Percentiles rank a stretch among this genome's conserved stretches.
These are phyloP conservation scores for Lignosus rhinocerotis DNA, from an alignment of 1,284 basidiomycete species.

Conservation along the genomic window DNA sequence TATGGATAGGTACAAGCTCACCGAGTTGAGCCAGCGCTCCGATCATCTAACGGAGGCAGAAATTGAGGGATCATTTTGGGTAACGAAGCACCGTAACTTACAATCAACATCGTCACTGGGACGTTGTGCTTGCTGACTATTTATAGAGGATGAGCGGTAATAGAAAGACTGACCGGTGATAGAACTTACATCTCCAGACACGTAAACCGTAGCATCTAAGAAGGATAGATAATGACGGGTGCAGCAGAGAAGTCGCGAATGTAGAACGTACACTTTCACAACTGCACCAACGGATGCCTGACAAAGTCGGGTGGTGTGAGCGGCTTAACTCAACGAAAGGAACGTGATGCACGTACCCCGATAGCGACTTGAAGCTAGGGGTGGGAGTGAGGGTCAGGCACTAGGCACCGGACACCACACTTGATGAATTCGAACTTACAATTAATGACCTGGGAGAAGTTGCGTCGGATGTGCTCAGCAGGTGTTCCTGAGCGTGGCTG, in stretches of 20 bases:
- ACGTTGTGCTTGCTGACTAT: slow-evolving; percentile 63
- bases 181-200: slow-evolving; percentile 66
- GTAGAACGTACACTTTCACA: slow-evolving; percentile 55
- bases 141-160: not conserved
- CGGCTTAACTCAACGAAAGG: not conserved
- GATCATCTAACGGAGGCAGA: slow-evolving; percentile 13
- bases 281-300: slow-evolving; percentile 57
- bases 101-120: slow-evolving; percentile 55
- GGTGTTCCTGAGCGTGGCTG: not conserved
- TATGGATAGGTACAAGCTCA: not conserved
- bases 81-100: slow-evolving; percentile 35
- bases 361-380: slow-evolving; percentile 55
- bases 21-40: slow-evolving; percentile 20
- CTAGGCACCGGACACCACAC: not conserved
- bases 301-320: not conserved
- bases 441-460: slow-evolving; percentile 39
- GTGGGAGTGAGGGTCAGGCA: not conserved
- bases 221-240: slow-evolving; percentile 1
- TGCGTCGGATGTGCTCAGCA: not conserved
- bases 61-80: not conserved
- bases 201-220: slow-evolving; percentile 61
- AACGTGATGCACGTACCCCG: slow-evolving; percentile 45
- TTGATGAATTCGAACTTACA: slow-evolving; percentile 7
- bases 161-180: not conserved
- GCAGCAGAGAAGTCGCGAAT: not conserved